Evolutionary conservation across 2,329 filamentous ascomycete genomes (phyloP), one percentile per base, ranked within the genome.

Genomic region (Neofusicoccum cordaticola): DNA sequence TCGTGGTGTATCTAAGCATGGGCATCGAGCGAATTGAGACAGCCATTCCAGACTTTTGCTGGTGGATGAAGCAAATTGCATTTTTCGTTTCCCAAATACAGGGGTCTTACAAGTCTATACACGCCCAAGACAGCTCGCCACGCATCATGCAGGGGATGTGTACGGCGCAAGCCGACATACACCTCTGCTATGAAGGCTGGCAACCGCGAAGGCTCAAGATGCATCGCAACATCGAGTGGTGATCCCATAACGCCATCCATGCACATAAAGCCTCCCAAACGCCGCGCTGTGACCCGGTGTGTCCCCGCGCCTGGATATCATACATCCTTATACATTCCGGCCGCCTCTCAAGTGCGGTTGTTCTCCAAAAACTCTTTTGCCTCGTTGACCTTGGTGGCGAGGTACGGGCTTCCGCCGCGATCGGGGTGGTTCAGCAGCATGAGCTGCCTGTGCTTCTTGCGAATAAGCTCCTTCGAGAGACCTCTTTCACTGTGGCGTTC

Each of bases 401-500:
- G 82, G 76, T 98, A 99, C 7, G 95, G 95, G 75, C 93, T 97
- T 44, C 95, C 95, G 69, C 95, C 95, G 75, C 95, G 90, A 84
- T 99, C 95, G 68, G 95, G 95, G 79, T 99, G 95, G 84, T 99
- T 99, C 69, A 97, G 84, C 64, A 99, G 87, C 94, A 99, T 99
- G 70, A 98, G 87, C 63, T 89, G 92, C 68, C 95, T 90, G 80
- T 99, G 95, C 71, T 93, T 92, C 82, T 97, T 97, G 76, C 95
- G 92, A 72, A 99, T 84, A 76, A 96, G 95, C 52, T 98, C 94
- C 80, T 96, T 96, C 66, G 89, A 95, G 67, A 97, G 77, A 71
- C 88, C 87, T 67, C 93, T 87, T 81, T 99, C 95, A 68, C 93
- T 98, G 48, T 2, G 31, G 15, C 12, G 42, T 4, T 19, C 15